Base-by-base conservation (phyloP, 192 early-diverging fungal genomes). In the Polychytrium aggregatum region DNA sequence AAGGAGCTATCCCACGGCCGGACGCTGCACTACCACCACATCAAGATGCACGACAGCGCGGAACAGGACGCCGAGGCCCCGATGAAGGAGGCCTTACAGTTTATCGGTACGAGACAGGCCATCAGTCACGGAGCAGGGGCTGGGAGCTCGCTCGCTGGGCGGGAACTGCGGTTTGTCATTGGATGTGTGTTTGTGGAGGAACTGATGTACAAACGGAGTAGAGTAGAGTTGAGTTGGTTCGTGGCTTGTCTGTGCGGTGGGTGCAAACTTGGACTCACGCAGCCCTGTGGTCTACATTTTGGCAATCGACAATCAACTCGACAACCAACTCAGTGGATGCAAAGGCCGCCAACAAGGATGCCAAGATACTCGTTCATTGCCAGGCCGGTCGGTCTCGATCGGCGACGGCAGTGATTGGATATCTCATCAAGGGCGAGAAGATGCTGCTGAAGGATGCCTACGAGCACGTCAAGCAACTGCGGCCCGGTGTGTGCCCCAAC, bases 311-410 rank as follows among this genome's bases (percentile, higher is more conserved):
- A 39, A 14, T 10, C 0, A 41, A 41, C 25, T 25, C 11, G 20
- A 2, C 38, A 42, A 16, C 22, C 21, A 44, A 22, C 0, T n/a
- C 47, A 71, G 60, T 27, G n/a, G 41, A 50, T 40, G 64, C 71
- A 48, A 26, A 58, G 52, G 28, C 57, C 63, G 46, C 45, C 9
- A 46, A 61, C 48, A 56, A 54, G 17, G 17, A 44, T 9, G 52
- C 52, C 18, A 66, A 66, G 14, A 70, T 87, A 43, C 78, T 83
- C 52, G 85, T 87, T 2, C 85, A 87, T 50, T 87, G 85, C 55
- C 73, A 80, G 45, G 85, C 85, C 3, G 85, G 85, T 10, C 71
- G 79, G 26, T 83, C 81, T 10, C 64, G 85, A 17, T 83, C 81
- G 0, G 79, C 77, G 1, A 79, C 82, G 0, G 77, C 70, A 0